Evolutionary conservation across 371 early-diverging fungal genomes (phyloP), one percentile per base, ranked within the genome.

Genomic region (Mortierella sp.): DNA sequence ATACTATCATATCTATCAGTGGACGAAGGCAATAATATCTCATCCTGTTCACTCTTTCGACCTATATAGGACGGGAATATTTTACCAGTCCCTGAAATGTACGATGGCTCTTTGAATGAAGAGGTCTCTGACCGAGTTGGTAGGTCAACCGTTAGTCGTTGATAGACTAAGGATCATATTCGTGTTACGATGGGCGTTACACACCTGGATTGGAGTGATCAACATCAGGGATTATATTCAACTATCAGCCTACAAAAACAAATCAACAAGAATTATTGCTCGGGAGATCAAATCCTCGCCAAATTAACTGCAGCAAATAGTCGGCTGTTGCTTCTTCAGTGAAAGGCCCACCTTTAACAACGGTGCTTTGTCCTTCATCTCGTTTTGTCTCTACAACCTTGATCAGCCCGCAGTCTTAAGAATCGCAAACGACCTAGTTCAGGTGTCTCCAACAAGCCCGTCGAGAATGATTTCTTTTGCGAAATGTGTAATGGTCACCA

Each of bases 51-150:
- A 36, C 36, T 36, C 36, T 36, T 50, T 50, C 50, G 36, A 16
- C 33, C 33, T 19, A 38, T 19, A 5, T 76, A 81, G 82, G 67
- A 81, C 53, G 82, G 82, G 4, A 67, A 76, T 15, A 68, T 81
- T 13, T n/a, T 69, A 33, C 76, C 82, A 0, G 69, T 81, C 11
- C 82, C 82, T 1, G 82, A 81, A 63, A 81, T 81, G 82, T 81
- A 60, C 58, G 82, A 81, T n/a, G 61, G 66, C 19, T 28, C 72
- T 2, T 40, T 81, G 48, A 81, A 81, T 58, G 63, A 65, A 21
- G 76, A 72, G 19, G 66, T 58, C 13, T 40, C 70, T 13, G 70
- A 72, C 10, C 67, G 59, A 15, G 63, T 81, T 24, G 52, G 82
- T 81, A 76, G 52, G 72, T 41, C 4, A 15, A 8, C 9, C 38